These are phyloP conservation scores for Cynara cardunculus DNA, from an alignment of 129 eudicot species.

Conservation along the genomic window DNA sequence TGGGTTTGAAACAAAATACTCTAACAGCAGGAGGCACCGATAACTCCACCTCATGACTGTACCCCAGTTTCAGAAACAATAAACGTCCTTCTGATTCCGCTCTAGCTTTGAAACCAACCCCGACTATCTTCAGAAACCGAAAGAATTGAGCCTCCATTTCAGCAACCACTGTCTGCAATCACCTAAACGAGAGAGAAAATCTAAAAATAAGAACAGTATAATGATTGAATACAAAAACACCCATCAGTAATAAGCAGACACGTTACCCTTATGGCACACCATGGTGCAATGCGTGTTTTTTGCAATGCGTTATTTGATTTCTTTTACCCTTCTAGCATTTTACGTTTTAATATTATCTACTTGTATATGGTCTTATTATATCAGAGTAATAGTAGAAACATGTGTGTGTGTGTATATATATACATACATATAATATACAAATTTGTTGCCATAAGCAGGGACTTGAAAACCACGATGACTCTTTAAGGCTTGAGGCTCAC, in stretches of 20 bases:
- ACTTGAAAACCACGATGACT: no score
- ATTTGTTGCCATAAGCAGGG: no score
- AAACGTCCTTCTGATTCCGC: conserved; percentile 44
- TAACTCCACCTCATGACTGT: conserved; percentile 43
- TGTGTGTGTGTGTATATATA: neutral
- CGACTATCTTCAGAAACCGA: conserved; percentile 41
- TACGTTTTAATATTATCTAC: neutral
- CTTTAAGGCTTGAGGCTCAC: no score
- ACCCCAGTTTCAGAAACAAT: conserved; percentile 37
- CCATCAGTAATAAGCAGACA: neutral
- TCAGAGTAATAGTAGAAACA: neutral
- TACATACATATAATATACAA: neutral
- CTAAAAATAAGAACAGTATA: neutral
- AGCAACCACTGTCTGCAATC: neutral
- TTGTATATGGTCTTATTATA: neutral
- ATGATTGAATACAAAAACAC: neutral
- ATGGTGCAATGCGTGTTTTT: neutral
- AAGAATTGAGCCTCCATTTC: conserved; percentile 47
- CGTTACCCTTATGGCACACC: neutral
- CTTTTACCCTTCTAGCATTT: neutral
- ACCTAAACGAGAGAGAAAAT: neutral
- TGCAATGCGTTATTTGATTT: neutral
- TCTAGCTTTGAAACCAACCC: conserved; percentile 49
- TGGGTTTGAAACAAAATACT: conserved; percentile 40
- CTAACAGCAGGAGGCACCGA: conserved; percentile 39